Evolutionary conservation across 1,284 basidiomycete genomes (phyloP), one percentile per base, ranked within the genome.

Genomic region (Tilletiopsis washingtonensis): DNA sequence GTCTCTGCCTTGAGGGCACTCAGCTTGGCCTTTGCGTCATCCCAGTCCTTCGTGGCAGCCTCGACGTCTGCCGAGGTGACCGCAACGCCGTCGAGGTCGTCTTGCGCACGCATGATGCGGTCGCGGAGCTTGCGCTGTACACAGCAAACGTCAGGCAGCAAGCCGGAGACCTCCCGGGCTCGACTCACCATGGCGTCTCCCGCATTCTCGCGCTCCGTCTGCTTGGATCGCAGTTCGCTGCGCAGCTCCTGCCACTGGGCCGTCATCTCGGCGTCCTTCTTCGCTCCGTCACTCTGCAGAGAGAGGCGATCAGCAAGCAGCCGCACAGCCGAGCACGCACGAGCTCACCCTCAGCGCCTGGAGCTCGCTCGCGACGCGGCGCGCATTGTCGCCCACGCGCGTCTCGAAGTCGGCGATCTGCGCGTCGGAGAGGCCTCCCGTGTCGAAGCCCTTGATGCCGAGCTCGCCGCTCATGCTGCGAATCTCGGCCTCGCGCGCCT

Each of bases 401-500:
- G 56, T 49, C 20, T 81, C 77, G 65, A 93, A 91, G 29, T 86
- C 82, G 12, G 78, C 68, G 26, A 89, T 79, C 64, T 84, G 80
- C 21, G 82, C 80, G 44, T 81, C 78, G 45, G 81, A 81, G 21
- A 88, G 77, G 1, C 82, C 81, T 2, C 80, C 77, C 39, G 79
- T 76, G 49, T 81, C 82, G 65, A 82, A 91, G 0, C 88, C 89
- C 47, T 81, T 80, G 61, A 94, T 83, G 21, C 81, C 78, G 59
- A 86, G 78, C 54, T 81, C 81, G 40, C 81, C 77, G 41, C 82
- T 80, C 7, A 89, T 81, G 32, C 84, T 80, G 21, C 80, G 81
- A 50, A 96, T 84, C 25, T 84, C 76, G 7, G 79, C 76, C 69
- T 91, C 88, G 21, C 91, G 82, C 9, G 84, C 82, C 2, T 74